Evolutionary conservation across 176 grass and related monocot species (phyloP).

Genomic region (Pontederia crassipes): DNA sequence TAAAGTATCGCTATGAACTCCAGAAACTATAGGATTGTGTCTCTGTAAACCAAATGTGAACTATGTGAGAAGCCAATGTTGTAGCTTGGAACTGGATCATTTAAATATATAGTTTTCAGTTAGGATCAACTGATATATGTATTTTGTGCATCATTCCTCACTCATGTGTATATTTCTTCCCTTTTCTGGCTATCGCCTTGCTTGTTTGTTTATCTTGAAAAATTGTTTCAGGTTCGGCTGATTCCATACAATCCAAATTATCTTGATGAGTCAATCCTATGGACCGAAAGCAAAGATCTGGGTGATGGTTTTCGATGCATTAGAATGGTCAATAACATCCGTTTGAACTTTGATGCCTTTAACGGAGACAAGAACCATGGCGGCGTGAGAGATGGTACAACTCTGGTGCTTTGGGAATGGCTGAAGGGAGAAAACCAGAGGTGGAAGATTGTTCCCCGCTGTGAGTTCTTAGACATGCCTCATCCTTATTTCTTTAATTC

Average conservation of each 20-base stretch:
- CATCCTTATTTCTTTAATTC: not conserved
- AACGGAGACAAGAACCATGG: slow-evolving; percentile 76
- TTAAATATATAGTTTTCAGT: no score
- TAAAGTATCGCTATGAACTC: no score
- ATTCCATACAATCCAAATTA: slow-evolving; percentile 47
- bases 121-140: no score
- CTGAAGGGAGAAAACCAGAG: slow-evolving; percentile 76
- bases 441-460: slow-evolving; percentile 83
- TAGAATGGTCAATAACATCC: slow-evolving; percentile 73
- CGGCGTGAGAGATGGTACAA: slow-evolving; percentile 72
- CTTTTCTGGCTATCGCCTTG: not conserved
- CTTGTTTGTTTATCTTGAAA: not conserved
- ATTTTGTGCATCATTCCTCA: not conserved
- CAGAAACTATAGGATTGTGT: no score
- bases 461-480: slow-evolving; percentile 28
- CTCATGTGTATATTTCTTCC: not conserved
- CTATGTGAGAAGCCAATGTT: no score
- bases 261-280: slow-evolving; percentile 61
- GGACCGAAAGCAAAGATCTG: slow-evolving; percentile 66
- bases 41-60: no score
- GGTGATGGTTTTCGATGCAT: slow-evolving; percentile 74
- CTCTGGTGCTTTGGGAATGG: slow-evolving; percentile 74
- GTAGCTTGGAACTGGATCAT: no score
- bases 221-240: slow-evolving; percentile 41
- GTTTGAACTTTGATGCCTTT: slow-evolving; percentile 63